phyloP scores from a whole-genome alignment of 352 stramenopile species.

The Phytophthora boehmeriae region DNA sequence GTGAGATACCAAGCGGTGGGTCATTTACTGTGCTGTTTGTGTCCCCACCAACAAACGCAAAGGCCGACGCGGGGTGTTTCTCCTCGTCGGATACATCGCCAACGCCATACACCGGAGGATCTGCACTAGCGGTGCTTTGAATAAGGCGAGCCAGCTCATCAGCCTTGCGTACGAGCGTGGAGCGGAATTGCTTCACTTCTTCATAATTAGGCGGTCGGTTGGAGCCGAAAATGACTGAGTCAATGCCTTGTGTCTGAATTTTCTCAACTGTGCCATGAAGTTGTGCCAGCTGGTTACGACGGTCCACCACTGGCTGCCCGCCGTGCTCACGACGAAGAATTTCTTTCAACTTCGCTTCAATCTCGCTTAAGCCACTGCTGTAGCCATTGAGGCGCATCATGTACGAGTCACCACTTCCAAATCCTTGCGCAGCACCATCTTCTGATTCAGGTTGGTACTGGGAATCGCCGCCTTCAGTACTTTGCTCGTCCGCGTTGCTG shows the following conservation, averaged over 20 bases:
- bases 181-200: conserved; percentile 73
- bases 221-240: conserved; percentile 78
- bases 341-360: conserved; percentile 61
- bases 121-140: conserved; percentile 46
- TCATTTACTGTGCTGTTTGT: conserved; percentile 29
- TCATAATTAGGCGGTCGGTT: conserved; percentile 71
- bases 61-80: conserved; percentile 50
- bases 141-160: conserved; percentile 71
- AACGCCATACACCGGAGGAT: conserved; percentile 15
- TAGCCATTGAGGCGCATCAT: conserved; percentile 55
- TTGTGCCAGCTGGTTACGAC: conserved; percentile 73
- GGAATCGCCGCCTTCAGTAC: conserved; percentile 10
- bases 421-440: conserved; percentile 21
- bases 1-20: conserved; percentile 40
- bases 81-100: conserved; percentile 29
- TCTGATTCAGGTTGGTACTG: conserved; percentile 28
- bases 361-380: conserved; percentile 44
- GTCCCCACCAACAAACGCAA: conserved; percentile 56
- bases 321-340: conserved; percentile 55
- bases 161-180: conserved; percentile 63
- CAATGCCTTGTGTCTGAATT: conserved; percentile 82
- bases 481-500: conserved; percentile 26
- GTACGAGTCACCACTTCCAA: conserved; percentile 35
- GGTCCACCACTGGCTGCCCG: conserved; percentile 43
- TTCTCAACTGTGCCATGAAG: conserved; percentile 77